phyloP scores from a whole-genome alignment of 1,284 basidiomycete species.

The Tremellales sp. region DNA sequence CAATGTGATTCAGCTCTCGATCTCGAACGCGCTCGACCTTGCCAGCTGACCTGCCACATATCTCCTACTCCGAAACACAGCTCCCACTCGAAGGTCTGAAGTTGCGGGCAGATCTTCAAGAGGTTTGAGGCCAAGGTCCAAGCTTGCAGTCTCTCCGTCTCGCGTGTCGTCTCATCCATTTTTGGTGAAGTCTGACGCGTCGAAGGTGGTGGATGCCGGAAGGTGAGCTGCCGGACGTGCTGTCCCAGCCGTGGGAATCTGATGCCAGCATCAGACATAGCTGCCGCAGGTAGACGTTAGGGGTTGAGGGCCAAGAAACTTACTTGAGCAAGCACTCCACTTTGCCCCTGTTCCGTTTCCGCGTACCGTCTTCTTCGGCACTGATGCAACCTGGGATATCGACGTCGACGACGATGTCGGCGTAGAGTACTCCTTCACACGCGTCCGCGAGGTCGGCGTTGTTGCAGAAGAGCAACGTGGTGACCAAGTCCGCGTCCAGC shows the following conservation, averaged over 20 bases:
- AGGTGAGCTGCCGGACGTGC: conserved; percentile 1
- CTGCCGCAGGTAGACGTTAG: too few relatives aligned
- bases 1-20: too few relatives aligned
- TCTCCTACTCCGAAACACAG: conserved; percentile 3
- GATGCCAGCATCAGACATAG: too few relatives aligned
- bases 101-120: neutral
- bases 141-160: neutral
- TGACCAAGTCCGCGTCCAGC: neutral
- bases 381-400: neutral
- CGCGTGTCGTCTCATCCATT: neutral
- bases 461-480: neutral
- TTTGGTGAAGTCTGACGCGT: neutral
- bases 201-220: neutral
- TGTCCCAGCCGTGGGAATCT: neutral
- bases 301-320: neutral
- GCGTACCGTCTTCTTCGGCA: neutral
- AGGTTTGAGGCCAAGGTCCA: conserved; percentile 4
- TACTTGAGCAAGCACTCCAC: neutral
- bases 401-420: neutral
- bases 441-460: neutral
- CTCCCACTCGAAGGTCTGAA: conserved; percentile 3
- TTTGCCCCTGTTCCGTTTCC: neutral
- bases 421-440: neutral
- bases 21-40: too few relatives aligned
- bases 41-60: too few relatives aligned